Conservation (phyloP, 2,329 filamentous ascomycete species). For the Leptographium galeiforme region DNA sequence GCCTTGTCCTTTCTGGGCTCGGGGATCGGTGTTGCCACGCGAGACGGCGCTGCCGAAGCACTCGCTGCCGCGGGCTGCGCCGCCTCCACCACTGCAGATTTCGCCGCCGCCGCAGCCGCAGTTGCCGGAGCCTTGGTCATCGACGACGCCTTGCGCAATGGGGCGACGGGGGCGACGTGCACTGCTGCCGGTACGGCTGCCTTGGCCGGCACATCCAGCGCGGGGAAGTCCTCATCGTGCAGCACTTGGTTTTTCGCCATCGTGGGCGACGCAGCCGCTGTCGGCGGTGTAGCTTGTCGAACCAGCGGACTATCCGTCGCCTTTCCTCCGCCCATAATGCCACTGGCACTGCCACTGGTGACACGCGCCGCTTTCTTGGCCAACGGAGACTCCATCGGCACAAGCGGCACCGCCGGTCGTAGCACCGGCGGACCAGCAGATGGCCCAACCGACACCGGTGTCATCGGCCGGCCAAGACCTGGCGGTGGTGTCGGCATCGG, state of each 20-base stretch:
- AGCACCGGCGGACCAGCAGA: neutral
- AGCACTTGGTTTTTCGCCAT: constrained; percentile 21
- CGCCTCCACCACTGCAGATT: neutral
- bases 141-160: neutral
- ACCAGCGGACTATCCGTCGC: neutral
- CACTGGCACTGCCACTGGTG: constrained; percentile 6
- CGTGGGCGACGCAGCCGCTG: neutral
- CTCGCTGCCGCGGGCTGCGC: constrained; percentile 14
- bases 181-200: constrained; percentile 19
- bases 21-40: neutral
- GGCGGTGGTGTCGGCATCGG: constrained; percentile 17
- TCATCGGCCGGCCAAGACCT: constrained; percentile 9
- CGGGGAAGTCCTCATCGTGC: constrained; percentile 51
- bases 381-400: neutral
- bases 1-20: neutral
- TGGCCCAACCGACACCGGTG: neutral
- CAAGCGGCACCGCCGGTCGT: neutral
- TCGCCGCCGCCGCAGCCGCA: constrained; percentile 8
- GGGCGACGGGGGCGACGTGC: constrained; percentile 15
- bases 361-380: neutral
- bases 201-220: constrained; percentile 33
- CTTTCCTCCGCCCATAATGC: neutral
- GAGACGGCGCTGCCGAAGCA: neutral
- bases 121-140: constrained; percentile 20
- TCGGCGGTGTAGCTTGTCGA: neutral